Evolutionary conservation across 257 asterid genomes (phyloP).

Genomic region (Pogostemon cablin): DNA sequence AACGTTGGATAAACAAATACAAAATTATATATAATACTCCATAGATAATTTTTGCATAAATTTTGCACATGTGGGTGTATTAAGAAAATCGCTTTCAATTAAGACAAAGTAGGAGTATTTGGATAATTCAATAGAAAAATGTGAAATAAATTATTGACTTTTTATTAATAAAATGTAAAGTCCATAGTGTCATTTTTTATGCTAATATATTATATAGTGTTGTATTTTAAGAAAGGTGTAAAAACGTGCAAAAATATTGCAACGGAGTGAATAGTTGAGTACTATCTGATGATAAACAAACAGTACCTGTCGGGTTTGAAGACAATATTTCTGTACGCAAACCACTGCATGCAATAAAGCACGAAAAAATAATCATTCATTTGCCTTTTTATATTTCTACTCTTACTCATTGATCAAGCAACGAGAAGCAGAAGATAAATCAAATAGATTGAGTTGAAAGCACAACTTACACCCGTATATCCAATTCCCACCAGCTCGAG

Average conservation of each 20-base stretch:
- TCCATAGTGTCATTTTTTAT: too few relatives aligned
- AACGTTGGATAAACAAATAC: too few relatives aligned
- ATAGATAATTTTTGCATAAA: too few relatives aligned
- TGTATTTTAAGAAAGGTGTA: too few relatives aligned
- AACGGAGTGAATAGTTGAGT: conserved; percentile 19
- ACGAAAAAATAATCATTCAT: conserved; percentile 21
- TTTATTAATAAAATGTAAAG: too few relatives aligned
- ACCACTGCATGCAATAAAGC: conserved; percentile 60
- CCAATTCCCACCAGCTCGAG: conserved; percentile 91
- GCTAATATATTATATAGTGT: too few relatives aligned
- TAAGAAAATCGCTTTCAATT: too few relatives aligned
- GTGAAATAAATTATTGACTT: too few relatives aligned
- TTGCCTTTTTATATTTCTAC: neutral
- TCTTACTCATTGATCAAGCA: neutral
- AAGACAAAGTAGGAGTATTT: too few relatives aligned
- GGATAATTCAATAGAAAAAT: too few relatives aligned
- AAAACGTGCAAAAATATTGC: too few relatives aligned
- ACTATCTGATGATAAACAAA: neutral
- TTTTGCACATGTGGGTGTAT: too few relatives aligned
- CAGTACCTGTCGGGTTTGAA: conserved; percentile 68
- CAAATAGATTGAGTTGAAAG: neutral
- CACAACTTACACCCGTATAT: conserved; percentile 70
- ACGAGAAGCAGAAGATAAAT: neutral
- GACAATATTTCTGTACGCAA: conserved; percentile 72
- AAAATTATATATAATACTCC: neutral